A percentile compares a stretch with the other conserved stretches of the same genome.
Evolutionary conservation across 1,139 yeast genomes (phyloP).

Genomic region (Saccharomyces hybrid): DNA sequence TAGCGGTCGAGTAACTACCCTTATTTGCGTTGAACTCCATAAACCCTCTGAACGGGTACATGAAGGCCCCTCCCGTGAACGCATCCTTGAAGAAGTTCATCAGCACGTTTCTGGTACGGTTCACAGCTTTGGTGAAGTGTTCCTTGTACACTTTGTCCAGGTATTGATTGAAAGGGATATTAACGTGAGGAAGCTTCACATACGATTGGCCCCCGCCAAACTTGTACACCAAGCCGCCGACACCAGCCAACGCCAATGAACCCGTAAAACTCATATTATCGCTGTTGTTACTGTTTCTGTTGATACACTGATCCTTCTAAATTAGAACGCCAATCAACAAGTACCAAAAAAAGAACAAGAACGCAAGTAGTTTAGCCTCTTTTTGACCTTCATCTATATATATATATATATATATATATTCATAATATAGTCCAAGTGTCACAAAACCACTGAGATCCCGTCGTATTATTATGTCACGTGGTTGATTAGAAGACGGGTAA

Average conservation of each 20-base stretch:
- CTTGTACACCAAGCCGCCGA: conserved; percentile 26
- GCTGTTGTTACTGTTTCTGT: not conserved
- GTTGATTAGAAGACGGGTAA: not conserved
- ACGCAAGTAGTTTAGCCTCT: not conserved
- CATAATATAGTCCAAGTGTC: not conserved
- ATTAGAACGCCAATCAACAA: too few relatives aligned
- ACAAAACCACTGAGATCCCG: not conserved
- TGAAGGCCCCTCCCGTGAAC: conserved; percentile 18
- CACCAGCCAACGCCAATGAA: conserved; percentile 23
- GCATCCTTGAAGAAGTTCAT: conserved; percentile 21
- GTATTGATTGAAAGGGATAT: conserved; percentile 10
- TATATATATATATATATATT: not conserved
- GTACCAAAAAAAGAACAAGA: not conserved
- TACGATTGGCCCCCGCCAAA: conserved; percentile 22
- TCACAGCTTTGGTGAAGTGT: conserved; percentile 8
- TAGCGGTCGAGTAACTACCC: conserved; percentile 12
- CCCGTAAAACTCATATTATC: conserved; percentile 27
- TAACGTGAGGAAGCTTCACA: conserved; percentile 15
- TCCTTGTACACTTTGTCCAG: conserved; percentile 11
- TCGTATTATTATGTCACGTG: not conserved
- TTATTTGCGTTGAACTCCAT: conserved; percentile 14
- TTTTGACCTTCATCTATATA: not conserved
- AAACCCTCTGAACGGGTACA: conserved; percentile 25
- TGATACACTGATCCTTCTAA: too few relatives aligned
- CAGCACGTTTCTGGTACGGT: conserved; percentile 10